Base-by-base conservation (phyloP, 1,139 yeast genomes). In the Pichia sp. region DNA sequence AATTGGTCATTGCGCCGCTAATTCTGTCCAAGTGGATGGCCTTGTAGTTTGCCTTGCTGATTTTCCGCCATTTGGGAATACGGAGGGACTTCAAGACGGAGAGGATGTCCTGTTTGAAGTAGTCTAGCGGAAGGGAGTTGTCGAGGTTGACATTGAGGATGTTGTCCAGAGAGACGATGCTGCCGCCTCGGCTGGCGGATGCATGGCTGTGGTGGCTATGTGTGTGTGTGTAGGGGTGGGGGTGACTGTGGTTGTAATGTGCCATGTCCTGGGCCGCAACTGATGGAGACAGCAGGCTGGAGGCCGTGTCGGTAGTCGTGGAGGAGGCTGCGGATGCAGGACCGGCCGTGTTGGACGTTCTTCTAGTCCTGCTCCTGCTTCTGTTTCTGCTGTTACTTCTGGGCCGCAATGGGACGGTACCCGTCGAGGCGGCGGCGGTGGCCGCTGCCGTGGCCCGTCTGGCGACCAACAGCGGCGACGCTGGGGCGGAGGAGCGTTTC, bases 1-100 rank as follows among this genome's bases (percentile, higher is more conserved):
- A 87, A 68, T 93, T 93, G 31, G 99, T 93, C 68, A 93, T 77
- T 0, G 99, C 99, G 12, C 99, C 98, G 33, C 89, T 82, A 52
- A 93, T 88, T 61, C 97, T 78, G 20, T 71, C 72, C 53, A 92
- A 65, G 55, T 77, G 77, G 27, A 85, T 70, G 29, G 75, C 75
- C 46, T 68, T 72, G 51, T 75, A 70, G 17, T 58, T 58, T n/a
- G 59, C 52, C n/a, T 59, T 62, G 10, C 57, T 57, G 16, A 70
- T 61, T 52, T 61, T 64, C 47, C 65, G 57, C 99, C 99, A 93
- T 69, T 87, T 85, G 49, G 90, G 80, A 52, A 93, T 81, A 55
- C 76, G 77, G 58, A 93, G 73, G 3, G 80, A 75, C 63, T 85
- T 86, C 48, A 86, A 71, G 48, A 89, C 74, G 4, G 84, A 80